Evolutionary conservation across 179 eudicot species (phyloP), one percentile per base, ranked within the genome.

Genomic region (Silene vulgaris): DNA sequence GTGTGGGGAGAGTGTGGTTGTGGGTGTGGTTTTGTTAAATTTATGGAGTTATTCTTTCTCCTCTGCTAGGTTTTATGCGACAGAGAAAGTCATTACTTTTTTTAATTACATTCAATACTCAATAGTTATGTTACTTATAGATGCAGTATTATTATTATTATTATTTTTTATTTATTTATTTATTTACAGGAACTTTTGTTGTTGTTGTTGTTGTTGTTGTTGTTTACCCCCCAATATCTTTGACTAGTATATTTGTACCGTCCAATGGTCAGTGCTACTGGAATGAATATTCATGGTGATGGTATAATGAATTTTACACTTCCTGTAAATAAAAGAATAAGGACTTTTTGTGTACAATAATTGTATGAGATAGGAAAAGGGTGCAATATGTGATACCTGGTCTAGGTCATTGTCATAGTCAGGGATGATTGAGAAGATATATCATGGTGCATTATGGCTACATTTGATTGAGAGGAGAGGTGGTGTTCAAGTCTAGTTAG

Each of bases 391-490:
- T 5, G 19, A 13, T 57, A 16, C 4, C 20, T 16, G 45, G 9
- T 37, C 8, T 37, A 37, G 45, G 45, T 37, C 8, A 37, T 37
- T 37, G 8, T 37, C 12, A 8, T 30, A 65, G 48, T 32, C 70
- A 65, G 35, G 68, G 68, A 29, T 29, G 68, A 64, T 64, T 12
- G 17, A 29, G 7, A 64, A 28, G 68, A 28, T 63, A 64, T 28
- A 28, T n/a, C 68, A 2, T 13, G 67, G 40, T 30, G 69, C 45
- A 65, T 30, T 43, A 16, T 65, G 23, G 9, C 40, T 65, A 45
- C 70, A 30, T 2, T 64, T 65, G 70, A 23, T 16, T 65, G 70
- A 30, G 45, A 32, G 20, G 48, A 65, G 20, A 32, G 70, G n/a
- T 8, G 37, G 70, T 30, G 48, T 4, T 32, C 21, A 1, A 65